Base-by-base conservation (phyloP, 176 grass and related monocot genomes). In the Otatea glauca region DNA sequence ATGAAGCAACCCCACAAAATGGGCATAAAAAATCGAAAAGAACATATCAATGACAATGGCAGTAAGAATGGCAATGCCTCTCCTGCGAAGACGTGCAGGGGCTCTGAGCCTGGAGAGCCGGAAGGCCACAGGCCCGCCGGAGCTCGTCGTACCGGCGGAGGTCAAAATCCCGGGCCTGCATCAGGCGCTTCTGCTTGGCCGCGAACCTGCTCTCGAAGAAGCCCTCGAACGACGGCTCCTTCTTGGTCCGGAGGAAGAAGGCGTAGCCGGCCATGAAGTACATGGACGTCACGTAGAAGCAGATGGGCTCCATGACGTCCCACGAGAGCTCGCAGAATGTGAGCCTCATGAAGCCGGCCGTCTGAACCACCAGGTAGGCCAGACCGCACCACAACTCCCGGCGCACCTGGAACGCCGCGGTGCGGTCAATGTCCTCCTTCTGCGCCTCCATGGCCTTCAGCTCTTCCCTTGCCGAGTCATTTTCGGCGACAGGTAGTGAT, bases 231-330 rank as follows among this genome's bases (percentile, higher is more conserved):
- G 95, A 95, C 0, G 92, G 95, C 65, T 98, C 95, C 82, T 84
- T 93, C 84, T 88, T 86, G 32, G 95, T 98, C n/a, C 89, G 74
- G 60, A 98, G 87, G 89, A 98, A 98, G 89, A 98, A 98, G 75
- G 89, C 43, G 56, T 98, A 98, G 29, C 95, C 92, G 0, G 85
- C 92, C 91, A 98, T 95, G 87, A 98, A 93, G 83, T 98, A 95
- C 53, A 90, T 37, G 27, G 93, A 98, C 64, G 92, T 92, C 34
- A 98, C 92, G 20, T 90, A 98, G 85, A 95, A 98, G 89, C 95
- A 98, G 49, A 98, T 98, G 45, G 95, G 95, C 85, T 98, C 95
- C 95, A 98, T 98, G 7, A 98, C 95, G n/a, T 98, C 93, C 95
- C 95, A 98, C 18, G 92, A 93, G 0, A 98, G 91, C 91, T 98